Conservation (phyloP, 2,329 filamentous ascomycete genomes). For the Aureobasidium sp. region DNA sequence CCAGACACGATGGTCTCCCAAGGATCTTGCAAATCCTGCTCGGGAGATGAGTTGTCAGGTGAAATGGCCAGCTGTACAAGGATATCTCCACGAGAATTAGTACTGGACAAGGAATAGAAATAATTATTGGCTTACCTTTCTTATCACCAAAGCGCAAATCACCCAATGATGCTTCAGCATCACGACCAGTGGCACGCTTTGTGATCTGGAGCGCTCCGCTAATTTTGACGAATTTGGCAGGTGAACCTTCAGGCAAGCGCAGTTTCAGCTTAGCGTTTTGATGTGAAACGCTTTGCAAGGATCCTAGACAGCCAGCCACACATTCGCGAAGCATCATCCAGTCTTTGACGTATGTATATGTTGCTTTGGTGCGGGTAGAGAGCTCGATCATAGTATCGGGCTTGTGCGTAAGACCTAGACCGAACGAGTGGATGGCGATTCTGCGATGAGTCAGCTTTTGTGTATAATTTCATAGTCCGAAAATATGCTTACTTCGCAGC, state of each 20-base stretch:
- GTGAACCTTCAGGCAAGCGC: slow-evolving; percentile 87
- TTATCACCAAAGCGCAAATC: slow-evolving; percentile 96
- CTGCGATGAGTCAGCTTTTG: slow-evolving; percentile 35
- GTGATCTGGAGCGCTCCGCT: slow-evolving; percentile 93
- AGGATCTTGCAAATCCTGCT: slow-evolving; percentile 82
- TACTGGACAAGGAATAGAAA: not conserved
- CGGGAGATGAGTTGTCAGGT: slow-evolving; percentile 74
- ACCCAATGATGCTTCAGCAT: slow-evolving; percentile 86
- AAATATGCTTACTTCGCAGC: slow-evolving; percentile 72
- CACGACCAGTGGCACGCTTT: slow-evolving; percentile 87
- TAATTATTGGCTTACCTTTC: slow-evolving; percentile 47
- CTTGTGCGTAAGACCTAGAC: slow-evolving; percentile 92
- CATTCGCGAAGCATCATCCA: slow-evolving; percentile 99
- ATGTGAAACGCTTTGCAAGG: slow-evolving; percentile 90
- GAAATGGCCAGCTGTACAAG: slow-evolving; percentile 89
- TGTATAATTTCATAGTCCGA: not conserved
- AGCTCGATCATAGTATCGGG: slow-evolving; percentile 98
- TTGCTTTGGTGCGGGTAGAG: slow-evolving; percentile 89
- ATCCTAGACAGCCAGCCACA: slow-evolving; percentile 83
- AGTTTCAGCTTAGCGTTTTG: slow-evolving; percentile 97
- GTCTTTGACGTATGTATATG: slow-evolving; percentile 97
- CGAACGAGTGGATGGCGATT: slow-evolving; percentile 94
- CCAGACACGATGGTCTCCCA: slow-evolving; percentile 98
- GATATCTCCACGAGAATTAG: slow-evolving; percentile 39
- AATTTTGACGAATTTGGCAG: slow-evolving; percentile 97